Evolutionary conservation across 192 early-diverging fungal species (phyloP), one percentile per base, ranked within the genome.

Genomic region (Umbelopsis sp.): DNA sequence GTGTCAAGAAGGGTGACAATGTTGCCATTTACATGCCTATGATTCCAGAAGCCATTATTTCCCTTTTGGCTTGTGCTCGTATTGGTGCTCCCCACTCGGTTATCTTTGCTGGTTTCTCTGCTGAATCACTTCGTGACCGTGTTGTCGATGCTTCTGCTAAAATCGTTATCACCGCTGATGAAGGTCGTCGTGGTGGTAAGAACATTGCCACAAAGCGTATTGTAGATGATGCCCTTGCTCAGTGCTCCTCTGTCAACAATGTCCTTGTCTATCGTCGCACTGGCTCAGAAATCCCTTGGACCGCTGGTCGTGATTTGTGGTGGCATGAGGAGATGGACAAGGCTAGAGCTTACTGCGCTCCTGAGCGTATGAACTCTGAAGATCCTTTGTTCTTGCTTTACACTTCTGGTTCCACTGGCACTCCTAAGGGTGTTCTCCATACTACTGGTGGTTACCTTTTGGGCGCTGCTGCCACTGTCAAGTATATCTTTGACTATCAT

Each of bases 1-100:
- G 95, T 22, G 84, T 97, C 54, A 83, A 86, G 54, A 97, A 97
- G 85, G 97, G 97, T 54, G 95, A 98, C 79, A 92, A 88, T 10
- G 95, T 98, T 34, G 92, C 92, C 47, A 96, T 98, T 78, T 98
- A 98, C 81, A 94, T 98, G 93, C 97, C 96, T 53, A 97, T 97
- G 94, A 88, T 95, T 38, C 97, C 97, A 66, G 96, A 97, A 83
- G 96, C 97, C 25, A 90, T 90, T 1, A 85, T 93, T 47, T 89
- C 97, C 17, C 94, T 98, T 91, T 86, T 98, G 36, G 97, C 97
- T 36, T 98, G 97, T 78, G 95, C 96, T 7, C 86, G 96, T 41
- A 90, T 98, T 47, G 96, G 97, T 53, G 88, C 92, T 9, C 84
- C 97, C 21, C 97, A 98, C 86, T 91, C 91, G 22, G 97, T 98